These are phyloP conservation scores for Trypanosoma congolense DNA, from an alignment of 208 protist species.

Conservation along the genomic window DNA sequence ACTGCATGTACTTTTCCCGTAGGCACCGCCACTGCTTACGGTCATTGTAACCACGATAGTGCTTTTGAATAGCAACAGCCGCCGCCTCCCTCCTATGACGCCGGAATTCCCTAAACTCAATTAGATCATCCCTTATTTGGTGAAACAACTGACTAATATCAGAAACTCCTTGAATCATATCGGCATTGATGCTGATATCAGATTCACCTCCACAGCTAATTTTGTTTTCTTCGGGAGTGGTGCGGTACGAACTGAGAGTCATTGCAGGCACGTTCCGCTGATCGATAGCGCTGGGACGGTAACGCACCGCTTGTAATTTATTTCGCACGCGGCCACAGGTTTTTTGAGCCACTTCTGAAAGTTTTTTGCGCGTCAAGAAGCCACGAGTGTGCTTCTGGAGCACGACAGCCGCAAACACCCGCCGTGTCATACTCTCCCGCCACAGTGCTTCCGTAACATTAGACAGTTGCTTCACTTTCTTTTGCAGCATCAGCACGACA, in stretches of 20 bases:
- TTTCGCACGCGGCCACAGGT: conserved; percentile 35
- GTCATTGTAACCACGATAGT: conserved; percentile 64
- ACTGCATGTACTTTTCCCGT: conserved; percentile 38
- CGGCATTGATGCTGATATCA: conserved; percentile 6
- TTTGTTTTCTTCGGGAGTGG: background rate
- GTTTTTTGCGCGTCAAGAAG: conserved; percentile 36
- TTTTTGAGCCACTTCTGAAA: conserved; percentile 30
- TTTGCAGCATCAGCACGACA: conserved; percentile 70
- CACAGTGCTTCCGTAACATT: conserved; percentile 66
- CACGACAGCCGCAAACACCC: conserved; percentile 42
- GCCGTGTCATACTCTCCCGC: conserved; percentile 50
- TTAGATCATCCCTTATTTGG: conserved; percentile 62
- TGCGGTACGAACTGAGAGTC: background rate
- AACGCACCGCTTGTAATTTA: conserved; percentile 24
- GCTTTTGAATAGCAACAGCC: conserved; percentile 67
- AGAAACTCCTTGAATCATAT: conserved; percentile 45
- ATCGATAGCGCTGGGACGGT: background rate
- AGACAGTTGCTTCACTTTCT: conserved; percentile 57
- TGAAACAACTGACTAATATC: conserved; percentile 53
- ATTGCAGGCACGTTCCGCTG: background rate
- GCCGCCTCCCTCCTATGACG: conserved; percentile 43
- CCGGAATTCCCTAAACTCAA: conserved; percentile 46
- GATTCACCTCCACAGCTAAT: background rate
- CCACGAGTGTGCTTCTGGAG: conserved; percentile 62
- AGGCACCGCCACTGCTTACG: conserved; percentile 41